Evolutionary conservation across 805 yeast genomes (phyloP).

Genomic region (Lipomyces sp.): DNA sequence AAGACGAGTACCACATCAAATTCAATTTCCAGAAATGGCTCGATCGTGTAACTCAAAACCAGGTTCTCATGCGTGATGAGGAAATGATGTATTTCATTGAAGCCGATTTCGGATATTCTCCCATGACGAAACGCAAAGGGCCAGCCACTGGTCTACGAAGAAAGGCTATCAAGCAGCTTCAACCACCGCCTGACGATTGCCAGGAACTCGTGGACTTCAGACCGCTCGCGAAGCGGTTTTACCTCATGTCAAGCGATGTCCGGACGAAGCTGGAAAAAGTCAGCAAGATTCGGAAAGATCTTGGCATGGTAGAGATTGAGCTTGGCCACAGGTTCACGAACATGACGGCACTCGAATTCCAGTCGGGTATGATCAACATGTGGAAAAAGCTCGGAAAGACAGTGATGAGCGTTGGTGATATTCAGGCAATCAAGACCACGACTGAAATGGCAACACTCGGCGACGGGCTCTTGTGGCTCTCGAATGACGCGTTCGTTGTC

Average conservation of each 20-base stretch:
- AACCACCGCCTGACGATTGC: slow-evolving; percentile 88
- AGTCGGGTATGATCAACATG: slow-evolving; percentile 72
- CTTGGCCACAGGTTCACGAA: slow-evolving; percentile 50
- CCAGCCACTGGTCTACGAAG: slow-evolving; percentile 87
- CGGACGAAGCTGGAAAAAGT: slow-evolving; percentile 62
- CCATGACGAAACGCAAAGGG: slow-evolving; percentile 61
- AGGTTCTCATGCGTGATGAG: slow-evolving; percentile 82
- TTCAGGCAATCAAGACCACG: slow-evolving; percentile 71
- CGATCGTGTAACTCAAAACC: slow-evolving; percentile 69
- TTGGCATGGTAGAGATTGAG: slow-evolving; percentile 63
- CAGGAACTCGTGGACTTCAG: slow-evolving; percentile 81
- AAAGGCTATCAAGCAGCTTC: slow-evolving; percentile 87
- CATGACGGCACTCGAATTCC: slow-evolving; percentile 57
- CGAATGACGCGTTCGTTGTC: slow-evolving; percentile 79
- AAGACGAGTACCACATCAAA: slow-evolving; percentile 65
- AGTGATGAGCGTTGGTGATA: slow-evolving; percentile 71
- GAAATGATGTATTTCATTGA: slow-evolving; percentile 86
- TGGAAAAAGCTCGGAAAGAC: slow-evolving; percentile 81
- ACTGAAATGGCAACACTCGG: slow-evolving; percentile 75
- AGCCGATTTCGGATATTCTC: slow-evolving; percentile 70
- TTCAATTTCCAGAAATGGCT: slow-evolving; percentile 83
- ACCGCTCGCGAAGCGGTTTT: slow-evolving; percentile 80
- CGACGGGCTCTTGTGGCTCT: slow-evolving; percentile 68
- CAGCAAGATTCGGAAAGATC: slow-evolving; percentile 51
- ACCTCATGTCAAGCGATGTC: slow-evolving; percentile 59